Conservation (phyloP, 352 stramenopile species). For the Phytophthora idaei region DNA sequence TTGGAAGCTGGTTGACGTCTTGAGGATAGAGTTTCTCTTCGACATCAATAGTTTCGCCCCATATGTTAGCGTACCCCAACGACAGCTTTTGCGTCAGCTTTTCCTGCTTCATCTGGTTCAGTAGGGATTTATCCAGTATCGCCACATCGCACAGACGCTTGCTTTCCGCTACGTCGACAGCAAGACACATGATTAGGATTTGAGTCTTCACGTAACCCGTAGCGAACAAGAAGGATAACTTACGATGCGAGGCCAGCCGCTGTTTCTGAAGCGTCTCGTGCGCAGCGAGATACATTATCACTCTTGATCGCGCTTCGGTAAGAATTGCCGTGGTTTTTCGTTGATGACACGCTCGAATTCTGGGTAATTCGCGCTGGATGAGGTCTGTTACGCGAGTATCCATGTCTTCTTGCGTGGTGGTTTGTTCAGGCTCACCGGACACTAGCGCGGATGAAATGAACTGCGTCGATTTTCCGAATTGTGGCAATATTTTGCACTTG, state of each 20-base stretch:
- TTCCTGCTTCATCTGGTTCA: conserved; percentile 55
- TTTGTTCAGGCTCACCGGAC: conserved; percentile 10
- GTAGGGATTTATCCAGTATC: conserved; percentile 39
- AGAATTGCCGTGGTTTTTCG: conserved; percentile 58
- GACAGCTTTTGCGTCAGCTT: conserved; percentile 30
- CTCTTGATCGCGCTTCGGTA: conserved; percentile 43
- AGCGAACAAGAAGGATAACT: conserved; percentile 2
- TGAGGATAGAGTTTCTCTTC: conserved; percentile 26
- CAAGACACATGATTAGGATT: too few species aligned
- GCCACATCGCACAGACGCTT: conserved; percentile 28
- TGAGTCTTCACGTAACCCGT: background rate
- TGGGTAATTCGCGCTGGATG: conserved; percentile 50
- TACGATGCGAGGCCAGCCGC: conserved; percentile 10
- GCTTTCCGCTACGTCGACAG: conserved; percentile 11
- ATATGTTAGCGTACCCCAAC: conserved; percentile 41
- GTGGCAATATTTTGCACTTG: conserved; percentile 52
- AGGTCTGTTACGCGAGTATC: conserved; percentile 48
- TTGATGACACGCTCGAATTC: conserved; percentile 54
- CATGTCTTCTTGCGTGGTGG: conserved; percentile 50
- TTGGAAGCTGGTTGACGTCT: conserved; percentile 43
- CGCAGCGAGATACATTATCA: conserved; percentile 33
- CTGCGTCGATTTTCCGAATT: conserved; percentile 51
- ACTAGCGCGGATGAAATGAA: conserved; percentile 33
- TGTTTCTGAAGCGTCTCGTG: conserved; percentile 20
- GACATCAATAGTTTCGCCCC: conserved; percentile 29